phyloP scores from a whole-genome alignment of 768 basidiomycete species.

The Hirschioporus abietinus region DNA sequence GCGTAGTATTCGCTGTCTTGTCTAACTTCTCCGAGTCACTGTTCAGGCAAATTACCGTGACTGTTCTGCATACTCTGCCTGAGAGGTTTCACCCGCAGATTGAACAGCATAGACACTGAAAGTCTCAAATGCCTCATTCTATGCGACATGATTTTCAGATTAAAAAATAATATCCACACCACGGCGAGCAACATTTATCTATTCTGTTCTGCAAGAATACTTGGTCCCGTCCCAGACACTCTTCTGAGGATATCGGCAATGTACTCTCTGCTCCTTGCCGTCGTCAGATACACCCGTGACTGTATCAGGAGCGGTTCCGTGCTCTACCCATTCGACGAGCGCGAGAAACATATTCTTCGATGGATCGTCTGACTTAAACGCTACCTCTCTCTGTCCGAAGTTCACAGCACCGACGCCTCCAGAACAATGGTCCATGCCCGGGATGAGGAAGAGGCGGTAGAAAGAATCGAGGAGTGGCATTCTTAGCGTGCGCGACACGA shows the following conservation, averaged over 20 bases:
- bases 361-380: conserved; percentile 14
- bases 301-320: conserved; percentile 21
- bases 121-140: too few relatives aligned
- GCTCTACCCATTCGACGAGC: conserved; percentile 29
- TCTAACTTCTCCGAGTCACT: too few relatives aligned
- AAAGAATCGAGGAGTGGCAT: conserved; percentile 22
- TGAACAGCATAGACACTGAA: too few relatives aligned
- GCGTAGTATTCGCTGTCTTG: too few relatives aligned
- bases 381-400: conserved; percentile 22
- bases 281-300: conserved; percentile 12
- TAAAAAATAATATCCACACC: too few relatives aligned
- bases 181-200: too few relatives aligned
- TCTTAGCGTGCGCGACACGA: conserved; percentile 14
- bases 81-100: too few relatives aligned
- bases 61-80: too few relatives aligned
- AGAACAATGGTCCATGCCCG: conserved; percentile 29
- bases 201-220: neutral
- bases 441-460: conserved; percentile 28
- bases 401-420: conserved; percentile 24
- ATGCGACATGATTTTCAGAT: too few relatives aligned
- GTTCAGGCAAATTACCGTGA: too few relatives aligned
- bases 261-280: neutral
- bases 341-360: conserved; percentile 23
- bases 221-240: conserved; percentile 1
- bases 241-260: conserved; percentile 2